Conservation (phyloP, 2,329 filamentous ascomycete genomes). For the Coniochaeta ligniaria region DNA sequence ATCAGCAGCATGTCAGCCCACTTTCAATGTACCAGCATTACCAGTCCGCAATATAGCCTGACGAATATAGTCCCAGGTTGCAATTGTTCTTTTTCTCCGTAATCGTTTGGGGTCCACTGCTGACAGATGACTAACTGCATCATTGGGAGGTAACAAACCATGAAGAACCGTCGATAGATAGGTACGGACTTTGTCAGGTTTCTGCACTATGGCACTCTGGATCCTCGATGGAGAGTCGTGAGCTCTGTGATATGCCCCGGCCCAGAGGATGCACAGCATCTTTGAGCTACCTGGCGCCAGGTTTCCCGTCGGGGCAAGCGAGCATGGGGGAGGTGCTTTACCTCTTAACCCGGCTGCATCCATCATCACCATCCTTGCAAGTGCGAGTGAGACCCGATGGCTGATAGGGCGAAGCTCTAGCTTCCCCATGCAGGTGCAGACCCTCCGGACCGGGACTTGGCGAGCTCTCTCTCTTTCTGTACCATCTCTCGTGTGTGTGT, state of each 20-base stretch:
- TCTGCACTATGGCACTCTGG: neutral
- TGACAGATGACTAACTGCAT: neutral
- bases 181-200: no score
- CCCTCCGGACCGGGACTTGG: neutral
- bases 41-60: neutral
- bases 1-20: neutral
- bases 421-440: neutral
- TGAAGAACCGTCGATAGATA: neutral
- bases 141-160: neutral
- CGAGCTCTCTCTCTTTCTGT: neutral
- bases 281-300: neutral
- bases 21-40: neutral
- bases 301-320: neutral
- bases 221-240: no score
- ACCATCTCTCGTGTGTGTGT: neutral
- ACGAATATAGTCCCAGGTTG: neutral
- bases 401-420: neutral
- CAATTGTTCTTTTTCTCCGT: neutral
- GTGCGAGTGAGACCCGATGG: neutral
- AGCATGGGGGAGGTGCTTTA: neutral
- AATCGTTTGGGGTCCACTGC: neutral
- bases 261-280: neutral
- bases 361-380: neutral
- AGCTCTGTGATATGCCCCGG: neutral
- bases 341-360: neutral